Base-by-base conservation (phyloP, 1,284 basidiomycete species). In the Rhizoctonia solani region DNA sequence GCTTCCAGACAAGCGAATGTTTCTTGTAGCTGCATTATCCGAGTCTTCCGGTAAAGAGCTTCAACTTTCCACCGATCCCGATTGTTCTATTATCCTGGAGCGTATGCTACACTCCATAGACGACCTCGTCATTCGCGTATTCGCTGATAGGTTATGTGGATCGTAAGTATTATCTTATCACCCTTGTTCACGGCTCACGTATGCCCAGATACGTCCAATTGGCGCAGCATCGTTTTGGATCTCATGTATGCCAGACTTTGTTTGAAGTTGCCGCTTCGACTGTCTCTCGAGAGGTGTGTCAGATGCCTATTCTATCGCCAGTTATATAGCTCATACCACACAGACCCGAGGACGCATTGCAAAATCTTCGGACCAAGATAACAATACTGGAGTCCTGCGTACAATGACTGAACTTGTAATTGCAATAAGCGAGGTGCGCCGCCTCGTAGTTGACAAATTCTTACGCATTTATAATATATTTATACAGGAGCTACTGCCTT, bases 201-300 rank as follows among this genome's bases (percentile, higher is more conserved):
- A 54, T 50, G 21, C 44, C 23, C 67, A 92, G 90, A 16, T 91
- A 87, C 72, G 86, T 86, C 69, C 75, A 81, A 46, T 81, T 96
- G 16, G 80, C 86, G 39, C 85, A 82, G 73, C 91, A 97, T 74
- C 85, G 94, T 23, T 95, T 94, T 78, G 92, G 90, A 16, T 95
- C 92, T 25, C 95, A 97, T 83, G 94, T 96, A 8, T 88, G 89
- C 71, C 94, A 97, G 76, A 96, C 93, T 0, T 79, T 95, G 70
- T 82, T 96, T 71, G 83, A 83, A 3, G 83, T 93, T 4, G 87
- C 87, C 0, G 79, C 78, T n/a, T 83, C 88, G 50, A 93, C 93
- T 0, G 78, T 95, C 25, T 83, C 87, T 53, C 83, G 94, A 73
- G 95, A 98, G 84, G 93, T 92, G 69, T 58, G 81, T 3, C 27